Percentiles rank a stretch among this genome's conserved stretches.
These are phyloP conservation scores for Daldinia childiae DNA, from an alignment of 495 filamentous ascomycete species.

Conservation along the genomic window DNA sequence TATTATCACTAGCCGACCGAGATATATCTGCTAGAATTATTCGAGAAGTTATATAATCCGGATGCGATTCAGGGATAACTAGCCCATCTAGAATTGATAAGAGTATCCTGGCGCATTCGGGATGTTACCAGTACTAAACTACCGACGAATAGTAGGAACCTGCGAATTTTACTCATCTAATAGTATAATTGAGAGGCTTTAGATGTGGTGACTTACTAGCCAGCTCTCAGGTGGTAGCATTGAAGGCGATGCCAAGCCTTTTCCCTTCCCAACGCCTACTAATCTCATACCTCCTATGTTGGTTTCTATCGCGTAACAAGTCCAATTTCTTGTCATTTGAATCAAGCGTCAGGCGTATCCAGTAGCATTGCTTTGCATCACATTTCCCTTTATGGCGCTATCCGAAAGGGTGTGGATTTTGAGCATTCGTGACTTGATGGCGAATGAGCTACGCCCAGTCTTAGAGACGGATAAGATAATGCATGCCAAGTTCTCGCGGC, in stretches of 20 bases:
- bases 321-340: constrained; percentile 1
- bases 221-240: constrained; percentile 4
- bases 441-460: constrained; percentile 10
- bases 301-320: constrained; percentile 34
- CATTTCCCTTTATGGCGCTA: constrained; percentile 21
- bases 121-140: not conserved
- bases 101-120: not conserved
- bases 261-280: constrained; percentile 16
- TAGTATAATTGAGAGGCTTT: constrained; percentile 10
- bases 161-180: not conserved
- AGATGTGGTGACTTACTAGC: constrained; percentile 22
- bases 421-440: constrained; percentile 9
- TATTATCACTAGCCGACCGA: not conserved
- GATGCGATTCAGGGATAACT: not conserved
- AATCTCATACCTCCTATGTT: constrained; percentile 10
- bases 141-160: not conserved
- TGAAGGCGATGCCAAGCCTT: not conserved
- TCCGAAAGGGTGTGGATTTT: constrained; percentile 7
- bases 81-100: not conserved
- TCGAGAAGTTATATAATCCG: not conserved
- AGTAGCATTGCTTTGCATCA: not conserved
- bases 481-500: constrained; percentile 10
- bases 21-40: not conserved
- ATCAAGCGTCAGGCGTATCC: not conserved
- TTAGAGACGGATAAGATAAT: constrained; percentile 25